Conservation (phyloP, 345 rosid genomes). For the Odontarrhena argentea region DNA sequence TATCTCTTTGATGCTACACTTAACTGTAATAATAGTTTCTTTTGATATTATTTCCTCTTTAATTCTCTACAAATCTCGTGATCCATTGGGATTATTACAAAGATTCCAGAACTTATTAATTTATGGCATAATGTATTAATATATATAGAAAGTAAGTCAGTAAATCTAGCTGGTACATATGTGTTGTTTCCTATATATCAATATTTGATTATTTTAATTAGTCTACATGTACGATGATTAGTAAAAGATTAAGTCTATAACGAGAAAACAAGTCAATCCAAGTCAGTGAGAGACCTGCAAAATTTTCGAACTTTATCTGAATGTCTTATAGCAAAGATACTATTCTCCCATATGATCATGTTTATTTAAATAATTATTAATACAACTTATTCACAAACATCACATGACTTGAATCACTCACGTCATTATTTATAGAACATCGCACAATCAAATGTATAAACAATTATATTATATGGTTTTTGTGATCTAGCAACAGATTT, state of each 20-base stretch:
- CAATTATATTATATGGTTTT: neutral
- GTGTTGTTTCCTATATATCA: too few relatives aligned
- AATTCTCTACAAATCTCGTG: slow-evolving; percentile 11
- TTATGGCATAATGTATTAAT: neutral
- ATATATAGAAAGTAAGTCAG: neutral
- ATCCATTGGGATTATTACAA: slow-evolving; percentile 23
- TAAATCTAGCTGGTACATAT: too few relatives aligned
- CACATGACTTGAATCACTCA: slow-evolving; percentile 33
- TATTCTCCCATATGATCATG: slow-evolving; percentile 42
- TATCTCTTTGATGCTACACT: slow-evolving; percentile 36
- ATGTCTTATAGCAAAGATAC: slow-evolving; percentile 73
- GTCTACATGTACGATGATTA: slow-evolving; percentile 29
- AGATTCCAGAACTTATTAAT: neutral
- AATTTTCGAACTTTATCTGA: slow-evolving; percentile 41
- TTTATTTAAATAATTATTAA: neutral
- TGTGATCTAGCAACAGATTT: slow-evolving; percentile 36
- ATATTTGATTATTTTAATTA: neutral
- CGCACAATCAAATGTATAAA: slow-evolving; percentile 3
- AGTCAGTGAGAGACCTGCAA: slow-evolving; percentile 45
- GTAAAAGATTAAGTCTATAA: neutral
- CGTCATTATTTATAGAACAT: slow-evolving; percentile 27
- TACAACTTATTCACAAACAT: slow-evolving; percentile 21
- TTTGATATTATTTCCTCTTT: slow-evolving; percentile 22
- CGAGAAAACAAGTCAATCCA: slow-evolving; percentile 49
- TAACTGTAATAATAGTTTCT: slow-evolving; percentile 13